Evolutionary conservation across 108 stramenopile species (phyloP).

Genomic region (Aureococcus anophagefferens): DNA sequence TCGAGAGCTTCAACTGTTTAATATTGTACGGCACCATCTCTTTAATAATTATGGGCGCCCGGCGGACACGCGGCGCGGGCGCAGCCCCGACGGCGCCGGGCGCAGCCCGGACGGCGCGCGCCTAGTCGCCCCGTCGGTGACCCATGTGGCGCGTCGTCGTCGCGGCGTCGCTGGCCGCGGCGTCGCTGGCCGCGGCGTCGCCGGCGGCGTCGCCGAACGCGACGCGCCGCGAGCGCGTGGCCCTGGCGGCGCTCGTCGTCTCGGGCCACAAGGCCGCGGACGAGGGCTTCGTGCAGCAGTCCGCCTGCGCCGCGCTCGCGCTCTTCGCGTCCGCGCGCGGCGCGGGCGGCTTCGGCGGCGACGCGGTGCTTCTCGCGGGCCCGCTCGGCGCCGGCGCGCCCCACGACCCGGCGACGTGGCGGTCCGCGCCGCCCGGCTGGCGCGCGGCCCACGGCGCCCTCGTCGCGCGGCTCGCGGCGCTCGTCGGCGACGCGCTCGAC

Average conservation of each 20-base stretch:
- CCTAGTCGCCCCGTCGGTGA: too few species aligned
- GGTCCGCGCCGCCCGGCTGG: background rate
- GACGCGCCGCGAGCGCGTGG: background rate
- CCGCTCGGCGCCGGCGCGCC: background rate
- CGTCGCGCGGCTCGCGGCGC: background rate
- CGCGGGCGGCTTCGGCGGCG: background rate
- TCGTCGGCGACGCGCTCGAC: background rate
- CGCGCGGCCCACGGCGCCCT: background rate
- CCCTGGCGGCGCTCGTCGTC: background rate
- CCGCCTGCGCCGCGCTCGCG: background rate
- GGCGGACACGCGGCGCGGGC: too few species aligned
- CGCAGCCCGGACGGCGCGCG: too few species aligned
- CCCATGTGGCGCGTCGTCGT: too few species aligned
- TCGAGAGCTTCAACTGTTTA: too few species aligned
- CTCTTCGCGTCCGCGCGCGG: background rate
- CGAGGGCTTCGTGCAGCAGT: background rate
- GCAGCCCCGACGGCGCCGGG: too few species aligned
- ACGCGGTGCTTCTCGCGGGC: background rate
- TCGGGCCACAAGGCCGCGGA: background rate
- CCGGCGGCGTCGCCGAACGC: too few species aligned
- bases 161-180: too few species aligned
- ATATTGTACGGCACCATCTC: too few species aligned
- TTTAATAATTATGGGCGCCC: too few species aligned
- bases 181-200: too few species aligned
- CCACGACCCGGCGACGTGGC: background rate